Evolutionary conservation across 1,139 yeast genomes (phyloP).

Genomic region (Yamadazyma siamensis): DNA sequence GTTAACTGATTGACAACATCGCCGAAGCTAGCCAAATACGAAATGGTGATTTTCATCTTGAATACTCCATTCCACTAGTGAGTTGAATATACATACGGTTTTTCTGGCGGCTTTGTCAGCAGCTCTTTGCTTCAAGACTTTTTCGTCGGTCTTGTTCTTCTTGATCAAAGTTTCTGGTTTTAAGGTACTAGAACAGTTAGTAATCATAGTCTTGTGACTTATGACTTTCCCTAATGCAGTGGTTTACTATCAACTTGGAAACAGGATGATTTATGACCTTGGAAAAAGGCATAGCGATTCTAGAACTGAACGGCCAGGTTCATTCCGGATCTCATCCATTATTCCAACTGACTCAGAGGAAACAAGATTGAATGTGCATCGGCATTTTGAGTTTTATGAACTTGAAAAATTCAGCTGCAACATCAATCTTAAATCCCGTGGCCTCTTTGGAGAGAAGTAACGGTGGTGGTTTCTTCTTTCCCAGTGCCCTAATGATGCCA

Average conservation of each 20-base stretch:
- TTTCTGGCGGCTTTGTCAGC: conserved; percentile 84
- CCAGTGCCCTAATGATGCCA: no score
- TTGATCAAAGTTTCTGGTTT: conserved; percentile 94
- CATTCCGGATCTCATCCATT: conserved; percentile 36
- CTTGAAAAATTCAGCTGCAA: conserved; percentile 35
- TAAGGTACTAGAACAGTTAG: conserved; percentile 39
- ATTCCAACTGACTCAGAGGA: conserved; percentile 37
- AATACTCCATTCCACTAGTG: conserved; percentile 21
- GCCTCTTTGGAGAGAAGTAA: conserved; percentile 13
- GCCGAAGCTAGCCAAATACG: conserved; percentile 80
- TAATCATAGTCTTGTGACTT: conserved; percentile 33
- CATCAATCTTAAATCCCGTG: conserved; percentile 47
- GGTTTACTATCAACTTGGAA: conserved; percentile 5
- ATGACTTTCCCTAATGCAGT: conserved; percentile 3
- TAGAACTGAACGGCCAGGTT: conserved; percentile 48
- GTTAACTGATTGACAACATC: conserved; percentile 95
- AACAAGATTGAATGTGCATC: conserved; percentile 49
- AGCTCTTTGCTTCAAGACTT: conserved; percentile 82
- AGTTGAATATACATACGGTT: conserved; percentile 68
- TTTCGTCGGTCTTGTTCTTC: conserved; percentile 89
- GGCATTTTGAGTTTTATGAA: conserved; percentile 29
- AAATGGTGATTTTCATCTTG: conserved; percentile 65
- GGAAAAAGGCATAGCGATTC: conserved; percentile 30
- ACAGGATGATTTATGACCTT: conserved; percentile 16
- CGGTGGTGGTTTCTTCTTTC: no score